Evolutionary conservation across 495 filamentous ascomycete species (phyloP), one percentile per base, ranked within the genome.

Genomic region (Copromyces sp.): DNA sequence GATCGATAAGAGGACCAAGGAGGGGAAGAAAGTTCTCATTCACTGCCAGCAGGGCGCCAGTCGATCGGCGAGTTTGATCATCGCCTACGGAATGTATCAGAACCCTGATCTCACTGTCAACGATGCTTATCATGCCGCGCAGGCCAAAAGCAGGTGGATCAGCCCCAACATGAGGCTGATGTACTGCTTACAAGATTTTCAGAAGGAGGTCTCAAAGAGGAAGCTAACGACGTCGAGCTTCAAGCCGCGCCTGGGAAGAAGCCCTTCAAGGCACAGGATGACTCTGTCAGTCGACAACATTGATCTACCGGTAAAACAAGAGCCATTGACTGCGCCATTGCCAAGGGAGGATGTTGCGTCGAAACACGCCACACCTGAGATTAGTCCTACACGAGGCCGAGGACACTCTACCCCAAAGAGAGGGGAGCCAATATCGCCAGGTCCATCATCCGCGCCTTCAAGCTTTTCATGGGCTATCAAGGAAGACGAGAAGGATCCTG

Each of bases 151-250:
- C 78, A 89, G 88, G 75, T 99, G 95, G 95, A 97, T 99, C 70
- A 94, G 94, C 16, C 95, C 95, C 2, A 99, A 99, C 79, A 99
- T 99, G 95, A 94, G 92, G 74, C 84, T 99, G 44, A 97, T 99
- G 81, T 98, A 98, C 83, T 95, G 95, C 80, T 85, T 99, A 69
- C 95, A 96, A 45, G 95, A 99, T 78, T 99, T 97, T 81, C 88
- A 92, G 73, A 89, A 89, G 75, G 88, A 90, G 74, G 82, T 94
- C 9, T 76, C 86, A 4, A 87, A 86, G 75, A 85, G 83, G 78
- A 85, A 78, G 73, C 78, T 83, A 0, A 77, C 79, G n/a, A 81
- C 78, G 45, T 79, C 80, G 9, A 78, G 79, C 75, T 83, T 82
- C 72, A 86, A 86, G 72, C 82, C 81, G 42, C 80, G 84, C 20